Evolutionary conservation across 2,329 filamentous ascomycete genomes (phyloP).

Genomic region (Aspergillus arachidicola): DNA sequence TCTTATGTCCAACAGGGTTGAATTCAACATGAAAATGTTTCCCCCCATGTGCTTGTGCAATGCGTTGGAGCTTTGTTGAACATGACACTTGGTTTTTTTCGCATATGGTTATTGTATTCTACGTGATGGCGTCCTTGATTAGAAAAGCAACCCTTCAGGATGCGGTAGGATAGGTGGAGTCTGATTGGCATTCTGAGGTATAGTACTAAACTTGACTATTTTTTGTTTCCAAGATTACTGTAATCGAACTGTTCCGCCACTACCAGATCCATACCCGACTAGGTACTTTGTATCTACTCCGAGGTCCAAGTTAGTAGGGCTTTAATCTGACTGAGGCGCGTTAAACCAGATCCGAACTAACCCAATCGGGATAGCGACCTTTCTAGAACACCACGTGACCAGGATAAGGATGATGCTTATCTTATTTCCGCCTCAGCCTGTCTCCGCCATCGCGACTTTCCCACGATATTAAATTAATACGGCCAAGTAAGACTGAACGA

Average conservation of each 20-base stretch:
- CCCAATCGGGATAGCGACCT: neutral
- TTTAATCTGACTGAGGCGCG: neutral
- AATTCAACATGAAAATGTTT: constrained; percentile 13
- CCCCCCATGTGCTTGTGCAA: neutral
- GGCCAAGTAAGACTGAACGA: neutral
- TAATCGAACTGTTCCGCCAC: too few species aligned
- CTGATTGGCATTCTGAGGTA: constrained; percentile 20
- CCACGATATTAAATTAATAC: neutral
- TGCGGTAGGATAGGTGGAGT: constrained; percentile 29
- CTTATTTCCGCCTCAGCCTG: neutral
- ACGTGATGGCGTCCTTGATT: constrained; percentile 24
- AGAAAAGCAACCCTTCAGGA: constrained; percentile 25
- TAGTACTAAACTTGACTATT: constrained; percentile 11
- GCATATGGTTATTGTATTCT: constrained; percentile 23
- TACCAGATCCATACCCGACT: too few species aligned
- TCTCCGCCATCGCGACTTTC: neutral
- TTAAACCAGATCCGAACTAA: neutral
- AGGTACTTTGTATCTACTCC: too few species aligned
- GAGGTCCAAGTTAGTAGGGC: too few species aligned
- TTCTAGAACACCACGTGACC: neutral
- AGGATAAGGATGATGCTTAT: neutral
- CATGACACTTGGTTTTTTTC: constrained; percentile 4
- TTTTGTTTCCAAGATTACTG: neutral
- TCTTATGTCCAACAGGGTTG: neutral
- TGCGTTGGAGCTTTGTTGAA: constrained; percentile 2